These are phyloP conservation scores for Phialocephala subalpina DNA, from an alignment of 2,329 filamentous ascomycete species.

Conservation along the genomic window DNA sequence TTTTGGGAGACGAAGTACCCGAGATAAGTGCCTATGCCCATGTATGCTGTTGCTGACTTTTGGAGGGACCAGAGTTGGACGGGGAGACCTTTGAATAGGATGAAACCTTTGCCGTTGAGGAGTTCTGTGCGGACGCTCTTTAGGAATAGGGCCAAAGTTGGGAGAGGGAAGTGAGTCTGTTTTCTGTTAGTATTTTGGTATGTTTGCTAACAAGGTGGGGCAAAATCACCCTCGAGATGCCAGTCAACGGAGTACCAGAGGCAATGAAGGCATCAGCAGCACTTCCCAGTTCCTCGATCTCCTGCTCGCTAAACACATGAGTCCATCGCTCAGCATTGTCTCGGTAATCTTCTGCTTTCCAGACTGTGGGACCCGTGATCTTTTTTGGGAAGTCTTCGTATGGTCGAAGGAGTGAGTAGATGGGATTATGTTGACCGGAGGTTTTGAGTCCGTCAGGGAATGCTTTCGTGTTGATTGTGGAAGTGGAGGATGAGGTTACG, in stretches of 20 bases:
- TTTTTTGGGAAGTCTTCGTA: conserved; percentile 75
- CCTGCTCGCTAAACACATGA: conserved; percentile 70
- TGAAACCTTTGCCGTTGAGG: conserved; percentile 88
- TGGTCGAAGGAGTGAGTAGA: conserved; percentile 67
- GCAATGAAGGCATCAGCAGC: conserved; percentile 75
- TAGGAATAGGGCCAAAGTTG: conserved; percentile 61
- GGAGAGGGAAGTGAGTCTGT: conserved; percentile 48
- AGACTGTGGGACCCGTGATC: conserved; percentile 76
- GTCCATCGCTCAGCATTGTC: conserved; percentile 63
- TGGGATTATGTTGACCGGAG: conserved; percentile 75
- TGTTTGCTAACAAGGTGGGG: not conserved
- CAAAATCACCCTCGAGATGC: conserved; percentile 64
- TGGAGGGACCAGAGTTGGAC: conserved; percentile 76
- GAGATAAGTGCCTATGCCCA: conserved; percentile 85
- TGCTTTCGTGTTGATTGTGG: conserved; percentile 33
- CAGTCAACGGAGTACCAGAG: conserved; percentile 71
- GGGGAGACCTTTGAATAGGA: conserved; percentile 87
- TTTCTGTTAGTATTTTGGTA: not conserved
- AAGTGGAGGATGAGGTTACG: not conserved
- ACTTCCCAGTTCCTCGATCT: conserved; percentile 72
- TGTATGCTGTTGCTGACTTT: conserved; percentile 86
- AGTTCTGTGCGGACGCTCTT: conserved; percentile 66
- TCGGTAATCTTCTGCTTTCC: conserved; percentile 56
- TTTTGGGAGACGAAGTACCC: conserved; percentile 91
- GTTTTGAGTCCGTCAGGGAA: conserved; percentile 49